A percentile compares a stretch with the other conserved stretches of the same genome.
Evolutionary conservation across 2,329 filamentous ascomycete species (phyloP).

Genomic region (Drechslera avenae): DNA sequence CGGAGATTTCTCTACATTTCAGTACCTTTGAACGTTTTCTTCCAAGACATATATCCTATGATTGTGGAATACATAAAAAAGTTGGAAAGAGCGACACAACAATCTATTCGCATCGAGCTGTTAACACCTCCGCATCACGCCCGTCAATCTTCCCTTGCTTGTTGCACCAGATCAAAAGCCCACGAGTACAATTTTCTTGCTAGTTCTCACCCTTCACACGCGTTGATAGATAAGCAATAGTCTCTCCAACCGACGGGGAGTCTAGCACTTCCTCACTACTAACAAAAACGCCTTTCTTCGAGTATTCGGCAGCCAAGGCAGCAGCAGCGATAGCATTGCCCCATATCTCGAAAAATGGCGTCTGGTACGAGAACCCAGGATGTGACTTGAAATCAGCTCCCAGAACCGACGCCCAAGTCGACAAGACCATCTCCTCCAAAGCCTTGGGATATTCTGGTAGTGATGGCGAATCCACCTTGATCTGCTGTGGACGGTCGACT

Average conservation of each 20-base stretch:
- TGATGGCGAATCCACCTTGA: background rate
- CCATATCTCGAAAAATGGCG: constrained; percentile 8
- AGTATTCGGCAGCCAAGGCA: constrained; percentile 2
- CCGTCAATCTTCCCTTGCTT: too few relatives aligned
- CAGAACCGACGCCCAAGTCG: constrained; percentile 5
- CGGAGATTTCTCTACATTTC: too few relatives aligned
- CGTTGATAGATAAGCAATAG: background rate
- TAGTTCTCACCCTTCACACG: background rate
- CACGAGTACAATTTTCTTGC: too few relatives aligned
- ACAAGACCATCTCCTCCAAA: constrained; percentile 1
- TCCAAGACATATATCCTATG: too few relatives aligned
- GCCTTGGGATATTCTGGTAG: background rate
- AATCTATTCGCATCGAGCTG: too few relatives aligned
- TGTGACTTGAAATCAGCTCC: constrained; percentile 4
- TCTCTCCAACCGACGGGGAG: background rate
- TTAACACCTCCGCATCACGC: too few relatives aligned
- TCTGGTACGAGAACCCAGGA: constrained; percentile 2
- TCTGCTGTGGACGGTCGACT: background rate
- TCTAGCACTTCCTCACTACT: constrained; percentile 1
- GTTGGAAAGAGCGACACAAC: too few relatives aligned
- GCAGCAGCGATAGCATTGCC: background rate
- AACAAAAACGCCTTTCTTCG: background rate
- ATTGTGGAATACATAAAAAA: too few relatives aligned
- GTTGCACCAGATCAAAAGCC: too few relatives aligned
- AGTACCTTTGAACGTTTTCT: too few relatives aligned